Base-by-base conservation (phyloP, 1,284 basidiomycete species). In the Moniliophthora roreri region DNA sequence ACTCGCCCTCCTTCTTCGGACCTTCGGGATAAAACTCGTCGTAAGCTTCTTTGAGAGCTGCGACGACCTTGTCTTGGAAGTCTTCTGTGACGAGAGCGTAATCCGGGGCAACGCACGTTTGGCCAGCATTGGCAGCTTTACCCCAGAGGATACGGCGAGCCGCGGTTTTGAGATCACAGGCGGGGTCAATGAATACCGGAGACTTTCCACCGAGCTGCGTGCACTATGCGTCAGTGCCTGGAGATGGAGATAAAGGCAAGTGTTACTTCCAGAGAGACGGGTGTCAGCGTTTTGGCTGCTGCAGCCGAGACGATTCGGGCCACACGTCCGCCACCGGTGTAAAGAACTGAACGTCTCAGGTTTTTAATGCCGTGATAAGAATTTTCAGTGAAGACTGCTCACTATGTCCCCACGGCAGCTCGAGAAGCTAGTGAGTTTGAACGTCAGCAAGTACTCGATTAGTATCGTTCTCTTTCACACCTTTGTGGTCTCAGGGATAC, bases 361-460 rank as follows among this genome's bases (percentile, higher is more conserved):
- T n/a, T n/a, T n/a, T n/a, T n/a, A n/a, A n/a, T n/a, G n/a, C n/a
- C n/a, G n/a, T n/a, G n/a, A n/a, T n/a, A n/a, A n/a, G n/a, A n/a
- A n/a, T n/a, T n/a, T n/a, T n/a, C n/a, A n/a, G n/a, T n/a, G n/a
- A n/a, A n/a, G n/a, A n/a, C n/a, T n/a, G n/a, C n/a, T n/a, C n/a
- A n/a, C n/a, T 89, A 60, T 94, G 92, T 60, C 89, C 93, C 91
- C 93, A 97, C 50, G 79, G 82, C 36, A 92, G 76, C 61, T 93
- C 88, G 10, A 97, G 76, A 5, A 95, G 67, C 76, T 87, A 58
- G n/a, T 38, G 39, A 34, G 23, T 50, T 47, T 10, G 23, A 45
- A 35, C 8, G 21, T 26, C 10, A 35, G 41, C 8, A 16, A n/a
- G n/a, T n/a, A n/a, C n/a, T n/a, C n/a, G n/a, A n/a, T n/a, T n/a